These are phyloP conservation scores for Geopyxis carbonaria DNA, from an alignment of 495 filamentous ascomycete species.

Conservation along the genomic window DNA sequence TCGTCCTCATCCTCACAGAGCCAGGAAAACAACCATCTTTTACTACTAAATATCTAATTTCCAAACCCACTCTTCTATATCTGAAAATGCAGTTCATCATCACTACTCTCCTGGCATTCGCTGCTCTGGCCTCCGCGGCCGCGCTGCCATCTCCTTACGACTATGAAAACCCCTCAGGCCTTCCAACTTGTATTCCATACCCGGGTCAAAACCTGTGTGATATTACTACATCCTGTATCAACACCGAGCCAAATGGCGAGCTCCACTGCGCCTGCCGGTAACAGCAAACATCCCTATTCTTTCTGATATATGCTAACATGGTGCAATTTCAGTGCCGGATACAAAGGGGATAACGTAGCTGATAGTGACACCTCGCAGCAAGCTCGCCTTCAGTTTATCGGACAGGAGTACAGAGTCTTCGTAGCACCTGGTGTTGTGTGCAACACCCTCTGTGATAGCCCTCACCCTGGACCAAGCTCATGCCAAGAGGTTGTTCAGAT, in stretches of 20 bases:
- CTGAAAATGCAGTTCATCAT: too few species aligned
- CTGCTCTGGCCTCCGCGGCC: too few species aligned
- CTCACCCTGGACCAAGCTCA: too few species aligned
- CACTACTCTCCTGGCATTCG: too few species aligned
- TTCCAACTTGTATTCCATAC: background rate
- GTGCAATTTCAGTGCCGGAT: slow-evolving; percentile 7
- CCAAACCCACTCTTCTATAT: too few species aligned
- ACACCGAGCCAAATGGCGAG: background rate
- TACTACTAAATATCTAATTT: too few species aligned
- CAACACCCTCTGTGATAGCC: slow-evolving; percentile 6
- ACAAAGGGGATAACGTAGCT: slow-evolving; percentile 3
- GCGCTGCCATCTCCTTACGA: too few species aligned
- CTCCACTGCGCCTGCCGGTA: slow-evolving; percentile 6
- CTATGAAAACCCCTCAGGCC: too few species aligned
- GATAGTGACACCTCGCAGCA: background rate
- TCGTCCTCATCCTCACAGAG: too few species aligned
- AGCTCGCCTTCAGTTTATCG: background rate
- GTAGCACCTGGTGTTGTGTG: slow-evolving; percentile 4
- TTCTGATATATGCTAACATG: too few species aligned
- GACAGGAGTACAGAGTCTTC: slow-evolving; percentile 6
- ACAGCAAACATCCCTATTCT: background rate
- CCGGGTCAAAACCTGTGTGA: slow-evolving; percentile 7
- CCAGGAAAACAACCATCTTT: too few species aligned
- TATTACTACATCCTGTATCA: slow-evolving; percentile 9
- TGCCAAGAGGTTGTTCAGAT: too few species aligned